Evolutionary conservation across 225 moss, liverwort and hornwort species (phyloP).

Genomic region (Straminergon stramineum): DNA sequence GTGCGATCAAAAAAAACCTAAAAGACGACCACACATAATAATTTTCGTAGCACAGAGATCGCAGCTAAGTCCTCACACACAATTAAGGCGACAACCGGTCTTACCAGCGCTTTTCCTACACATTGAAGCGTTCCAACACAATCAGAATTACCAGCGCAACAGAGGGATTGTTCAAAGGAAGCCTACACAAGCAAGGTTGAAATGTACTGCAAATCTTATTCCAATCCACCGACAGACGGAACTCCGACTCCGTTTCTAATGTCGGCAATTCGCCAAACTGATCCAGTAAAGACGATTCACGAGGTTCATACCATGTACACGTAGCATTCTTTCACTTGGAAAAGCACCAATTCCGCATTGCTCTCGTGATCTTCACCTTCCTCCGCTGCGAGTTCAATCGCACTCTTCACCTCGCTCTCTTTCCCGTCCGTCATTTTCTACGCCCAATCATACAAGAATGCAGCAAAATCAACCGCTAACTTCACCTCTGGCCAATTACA

Average conservation of each 20-base stretch:
- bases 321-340: conserved; percentile 93
- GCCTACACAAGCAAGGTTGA: background rate
- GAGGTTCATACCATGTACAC: conserved; percentile 64
- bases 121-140: background rate
- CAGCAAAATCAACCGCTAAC: background rate
- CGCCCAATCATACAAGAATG: background rate
- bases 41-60: background rate
- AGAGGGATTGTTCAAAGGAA: background rate
- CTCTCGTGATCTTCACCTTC: conserved; percentile 38
- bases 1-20: background rate
- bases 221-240: background rate
- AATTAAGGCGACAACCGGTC: background rate
- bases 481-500: background rate
- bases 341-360: conserved; percentile 78
- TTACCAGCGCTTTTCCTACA: background rate
- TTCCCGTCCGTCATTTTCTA: conserved; percentile 19
- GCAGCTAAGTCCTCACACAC: background rate
- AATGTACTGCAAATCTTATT: background rate
- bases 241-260: background rate
- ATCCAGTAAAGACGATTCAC: background rate
- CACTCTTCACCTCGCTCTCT: conserved; percentile 16
- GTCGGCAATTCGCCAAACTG: background rate
- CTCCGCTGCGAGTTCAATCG: conserved; percentile 5
- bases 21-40: background rate
- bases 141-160: background rate